Conservation (phyloP, 305 asterid species). For the Solanum hybrid region DNA sequence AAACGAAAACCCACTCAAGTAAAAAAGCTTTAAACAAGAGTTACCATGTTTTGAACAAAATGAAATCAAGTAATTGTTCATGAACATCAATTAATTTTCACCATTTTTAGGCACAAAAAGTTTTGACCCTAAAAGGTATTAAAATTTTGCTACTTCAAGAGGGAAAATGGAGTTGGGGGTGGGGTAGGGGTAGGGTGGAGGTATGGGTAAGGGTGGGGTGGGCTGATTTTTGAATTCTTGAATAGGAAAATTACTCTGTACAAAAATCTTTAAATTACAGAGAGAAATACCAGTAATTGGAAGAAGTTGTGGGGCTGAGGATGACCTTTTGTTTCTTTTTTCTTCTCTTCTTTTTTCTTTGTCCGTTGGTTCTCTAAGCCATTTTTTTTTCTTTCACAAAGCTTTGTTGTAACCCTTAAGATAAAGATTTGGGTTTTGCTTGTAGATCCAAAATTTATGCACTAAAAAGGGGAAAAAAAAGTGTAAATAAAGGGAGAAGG, state of each 20-base stretch:
- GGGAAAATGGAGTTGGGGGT: background rate
- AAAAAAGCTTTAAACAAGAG: background rate
- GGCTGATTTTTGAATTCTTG: constrained; percentile 23
- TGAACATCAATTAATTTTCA: background rate
- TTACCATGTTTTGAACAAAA: background rate
- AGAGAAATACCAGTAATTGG: constrained; percentile 29
- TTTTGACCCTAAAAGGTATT: background rate
- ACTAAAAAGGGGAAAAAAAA: background rate
- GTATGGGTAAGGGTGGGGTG: background rate
- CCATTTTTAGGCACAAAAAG: background rate
- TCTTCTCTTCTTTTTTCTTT: background rate
- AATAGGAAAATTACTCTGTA: constrained; percentile 9
- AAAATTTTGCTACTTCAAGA: background rate
- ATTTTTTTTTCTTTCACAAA: background rate
- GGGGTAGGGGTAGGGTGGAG: background rate
- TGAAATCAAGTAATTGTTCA: background rate
- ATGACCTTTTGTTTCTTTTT: background rate
- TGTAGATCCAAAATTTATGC: background rate
- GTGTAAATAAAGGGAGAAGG: background rate
- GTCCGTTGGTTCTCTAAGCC: background rate
- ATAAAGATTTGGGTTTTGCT: background rate
- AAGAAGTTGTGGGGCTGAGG: background rate
- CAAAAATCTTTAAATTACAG: background rate
- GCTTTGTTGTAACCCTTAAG: background rate
- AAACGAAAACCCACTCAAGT: background rate